Base-by-base conservation (phyloP, 106 monocot genomes). In the Dendrobium nobile region DNA sequence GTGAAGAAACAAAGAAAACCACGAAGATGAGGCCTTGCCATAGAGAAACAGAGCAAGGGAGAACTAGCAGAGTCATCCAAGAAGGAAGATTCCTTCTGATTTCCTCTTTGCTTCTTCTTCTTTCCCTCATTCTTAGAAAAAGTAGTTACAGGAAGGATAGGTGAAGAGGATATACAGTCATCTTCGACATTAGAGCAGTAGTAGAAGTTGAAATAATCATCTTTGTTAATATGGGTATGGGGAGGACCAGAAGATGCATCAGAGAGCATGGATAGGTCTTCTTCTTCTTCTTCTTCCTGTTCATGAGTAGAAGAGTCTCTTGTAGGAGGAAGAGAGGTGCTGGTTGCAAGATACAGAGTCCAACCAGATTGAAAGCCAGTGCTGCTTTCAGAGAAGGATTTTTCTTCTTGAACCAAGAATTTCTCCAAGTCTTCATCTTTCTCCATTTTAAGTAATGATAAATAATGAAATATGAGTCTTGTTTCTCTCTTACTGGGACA, bases 171-270 rank as follows among this genome's bases (percentile, higher is more conserved):
- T 79, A 48, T 45, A 45, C 45, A 45, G 45, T 45, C 6, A 45
- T 9, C 45, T 45, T 45, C 45, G 0, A 45, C 45, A 45, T 45
- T 45, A 45, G 45, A 45, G 45, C 45, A 45, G 45, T 9, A 45
- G 9, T 9, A 1, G 45, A 56, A 37, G 28, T 54, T 26, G 42
- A 77, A 65, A 8, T 6, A 37, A 77, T 70, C 45, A 0, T 82
- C 87, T 4, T 86, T 79, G 5, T 79, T 88, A 75, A 79, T 45
- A 41, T 86, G 89, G 31, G 88, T 45, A 41, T 86, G 89, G 31
- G 88, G 94, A 37, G 96, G 96, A 2, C 96, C 94, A 61, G 96
- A 97, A 20, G 96, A 96, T 42, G 96, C 96, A 82, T 96, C 96
- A 37, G 96, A 96, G 37, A 37, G 37, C 37, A 37, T 97, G 0